Percentiles rank a stretch among this genome's conserved stretches.
These are phyloP conservation scores for Gamsiella multidivaricata DNA, from an alignment of 192 early-diverging fungal genomes.

Conservation along the genomic window DNA sequence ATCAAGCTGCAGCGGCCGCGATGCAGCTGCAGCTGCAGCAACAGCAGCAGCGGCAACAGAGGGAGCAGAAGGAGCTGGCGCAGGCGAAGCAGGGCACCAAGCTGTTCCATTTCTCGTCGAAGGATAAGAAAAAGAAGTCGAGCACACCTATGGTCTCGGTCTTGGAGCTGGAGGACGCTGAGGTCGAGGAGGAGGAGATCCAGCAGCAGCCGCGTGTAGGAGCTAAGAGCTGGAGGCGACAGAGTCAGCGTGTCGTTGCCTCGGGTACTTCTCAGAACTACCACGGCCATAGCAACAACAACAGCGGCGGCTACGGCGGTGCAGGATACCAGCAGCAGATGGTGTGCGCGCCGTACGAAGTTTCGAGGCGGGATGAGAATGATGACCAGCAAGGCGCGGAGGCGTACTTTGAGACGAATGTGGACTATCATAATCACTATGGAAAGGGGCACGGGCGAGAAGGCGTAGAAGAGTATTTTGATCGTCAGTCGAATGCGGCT, in stretches of 20 bases:
- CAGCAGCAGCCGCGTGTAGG: neutral
- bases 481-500: conserved; percentile 1
- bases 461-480: neutral
- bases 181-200: neutral
- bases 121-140: neutral
- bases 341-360: neutral
- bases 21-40: neutral
- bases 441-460: neutral
- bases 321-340: neutral
- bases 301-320: neutral
- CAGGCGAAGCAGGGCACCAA: neutral
- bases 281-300: neutral
- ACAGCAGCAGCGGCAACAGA: neutral
- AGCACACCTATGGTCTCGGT: neutral
- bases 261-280: neutral
- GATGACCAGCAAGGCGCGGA: neutral
- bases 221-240: conserved; percentile 5
- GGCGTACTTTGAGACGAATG: conserved; percentile 5
- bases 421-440: neutral
- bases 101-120: neutral
- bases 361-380: neutral
- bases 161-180: neutral
- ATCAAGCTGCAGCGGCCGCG: too few relatives aligned
- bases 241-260: neutral
- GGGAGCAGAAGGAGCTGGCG: neutral